Evolutionary conservation across 371 early-diverging fungal species (phyloP), one percentile per base, ranked within the genome.

Genomic region (Mucor racemosus): DNA sequence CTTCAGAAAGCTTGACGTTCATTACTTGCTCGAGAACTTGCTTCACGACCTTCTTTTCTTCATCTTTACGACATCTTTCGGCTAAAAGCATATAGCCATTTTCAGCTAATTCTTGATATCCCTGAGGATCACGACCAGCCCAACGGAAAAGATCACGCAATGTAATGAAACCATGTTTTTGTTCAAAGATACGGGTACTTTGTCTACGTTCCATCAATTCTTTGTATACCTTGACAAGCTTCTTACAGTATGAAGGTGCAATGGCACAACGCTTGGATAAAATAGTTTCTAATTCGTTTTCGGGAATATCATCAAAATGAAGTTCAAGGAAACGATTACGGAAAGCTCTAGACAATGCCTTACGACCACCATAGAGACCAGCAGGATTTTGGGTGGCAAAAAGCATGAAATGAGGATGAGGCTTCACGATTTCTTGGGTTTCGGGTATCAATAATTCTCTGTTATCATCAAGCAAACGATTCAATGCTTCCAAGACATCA

Each of bases 341-440:
- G 90, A 99, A 99, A 3, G 99, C 99, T 34, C 98, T 88, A 1
- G 98, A 98, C n/a, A 99, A 87, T 34, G 91, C 93, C 78, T 99
- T 99, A 69, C 99, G 94, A 19, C 99, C 99, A 68, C 97, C 98
- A 81, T 99, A 99, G 38, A 94, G 82, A 41, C 94, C 94, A n/a
- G 99, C 92, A 4, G 99, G 98, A 80, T 99, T 99, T 79, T 99
- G 99, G 15, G 99, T 99, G 9, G 99, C 99, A 88, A 99, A 99
- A 9, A 99, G 88, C 94, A 97, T 96, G 77, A 99, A 99, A 69
- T 96, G 89, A 39, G 93, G 91, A 74, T 99, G 99, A 26, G 99
- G 98, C 50, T 91, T 91, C 33, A 99, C 92, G 31, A 91, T 76
- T 81, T 99, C 96, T 66, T 97, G 94, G 0, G 98, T 99, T 79